Evolutionary conservation across 140 eudicot genomes (phyloP).

Genomic region (Oenanthe javanica): DNA sequence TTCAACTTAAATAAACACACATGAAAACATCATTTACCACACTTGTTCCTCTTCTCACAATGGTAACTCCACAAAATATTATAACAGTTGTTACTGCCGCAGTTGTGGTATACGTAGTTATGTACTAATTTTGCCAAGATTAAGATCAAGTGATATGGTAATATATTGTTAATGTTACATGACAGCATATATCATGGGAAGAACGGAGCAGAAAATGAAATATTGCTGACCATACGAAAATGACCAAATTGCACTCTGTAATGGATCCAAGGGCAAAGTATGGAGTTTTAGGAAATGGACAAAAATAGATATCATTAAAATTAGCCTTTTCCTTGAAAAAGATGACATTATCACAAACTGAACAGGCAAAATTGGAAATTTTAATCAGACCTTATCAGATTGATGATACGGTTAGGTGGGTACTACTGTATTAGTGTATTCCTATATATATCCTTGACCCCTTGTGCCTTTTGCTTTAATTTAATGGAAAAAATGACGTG

Average conservation of each 20-base stretch:
- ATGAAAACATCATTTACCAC: not conserved
- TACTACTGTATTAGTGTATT: constrained; percentile 1
- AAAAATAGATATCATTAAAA: constrained; percentile 14
- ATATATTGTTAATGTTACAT: not conserved
- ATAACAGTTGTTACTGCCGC: not conserved
- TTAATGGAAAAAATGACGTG: no score
- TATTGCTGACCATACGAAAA: not conserved
- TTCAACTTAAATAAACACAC: not conserved
- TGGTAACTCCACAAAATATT: not conserved
- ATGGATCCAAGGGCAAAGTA: constrained; percentile 2
- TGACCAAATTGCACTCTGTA: not conserved
- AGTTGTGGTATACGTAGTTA: not conserved
- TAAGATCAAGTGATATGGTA: not conserved
- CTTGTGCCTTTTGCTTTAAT: not conserved
- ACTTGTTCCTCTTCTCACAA: not conserved
- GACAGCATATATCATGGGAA: not conserved
- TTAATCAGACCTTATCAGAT: constrained; percentile 7
- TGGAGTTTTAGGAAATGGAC: constrained; percentile 1
- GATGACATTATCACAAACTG: not conserved
- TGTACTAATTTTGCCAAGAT: not conserved
- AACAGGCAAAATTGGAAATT: not conserved
- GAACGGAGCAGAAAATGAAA: no score
- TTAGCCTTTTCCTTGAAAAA: constrained; percentile 1
- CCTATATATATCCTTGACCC: not conserved
- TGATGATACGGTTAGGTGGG: not conserved